Base-by-base conservation (phyloP, 805 yeast species). In the Suhomyces xylopsoci region DNA sequence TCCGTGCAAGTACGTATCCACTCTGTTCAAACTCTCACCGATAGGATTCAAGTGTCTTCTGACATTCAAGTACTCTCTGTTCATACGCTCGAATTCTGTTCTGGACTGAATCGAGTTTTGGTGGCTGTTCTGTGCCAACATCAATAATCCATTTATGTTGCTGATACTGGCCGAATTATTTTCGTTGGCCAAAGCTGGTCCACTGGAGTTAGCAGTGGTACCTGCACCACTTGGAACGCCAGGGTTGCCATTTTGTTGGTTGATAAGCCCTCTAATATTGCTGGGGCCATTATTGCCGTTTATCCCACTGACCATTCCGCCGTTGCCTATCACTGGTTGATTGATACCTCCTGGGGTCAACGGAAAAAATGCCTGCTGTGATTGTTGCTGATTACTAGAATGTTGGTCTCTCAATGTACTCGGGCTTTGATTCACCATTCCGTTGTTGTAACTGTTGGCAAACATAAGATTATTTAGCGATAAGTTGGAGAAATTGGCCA, bases 51-150 rank as follows among this genome's bases (percentile, higher is more conserved):
- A 71, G 66, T 85, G 81, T 54, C 94, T 75, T 62, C 91, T 71
- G 0, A 87, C 84, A 58, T 81, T 86, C 43, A 84, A 71, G 57
- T 84, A 87, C 62, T 89, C 96, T 55, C 92, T 76, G 12, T 91
- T 82, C 30, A 88, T 78, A 55, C 89, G 77, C 65, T 90, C 96
- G 62, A 83, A 87, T 62, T 88, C 94, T n/a, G 90, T 79, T 58
- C 89, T 78, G 7, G 82, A 77, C 55, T 81, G 86, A 19, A 85
- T 80, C 6, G 83, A 78, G 43, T 79, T 79, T 62, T 65, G 72
- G 45, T 63, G 71, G 22, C 68, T 68, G 45, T 49, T 63, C 47
- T 68, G 77, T 6, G 61, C 62, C 64, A 62, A 58, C 48, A 57
- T 43, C 14, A 69, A 54, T 24, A 68, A 54, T 17, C 74, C 74